phyloP scores from a whole-genome alignment of 306 rosid genomes.

The Prunus mongolica region DNA sequence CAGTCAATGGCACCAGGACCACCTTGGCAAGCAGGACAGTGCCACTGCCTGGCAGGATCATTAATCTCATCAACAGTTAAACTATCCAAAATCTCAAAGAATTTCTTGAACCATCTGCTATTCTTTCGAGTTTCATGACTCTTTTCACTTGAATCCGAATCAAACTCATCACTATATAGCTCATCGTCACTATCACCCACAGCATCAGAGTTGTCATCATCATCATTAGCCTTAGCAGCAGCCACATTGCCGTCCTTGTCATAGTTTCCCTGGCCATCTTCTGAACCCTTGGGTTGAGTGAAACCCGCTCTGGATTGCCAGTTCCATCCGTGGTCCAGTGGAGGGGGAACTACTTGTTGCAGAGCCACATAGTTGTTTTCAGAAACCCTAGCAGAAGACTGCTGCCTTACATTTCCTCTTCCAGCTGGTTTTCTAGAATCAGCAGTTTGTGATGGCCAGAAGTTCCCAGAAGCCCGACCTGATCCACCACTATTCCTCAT shows the following conservation, averaged over 20 bases:
- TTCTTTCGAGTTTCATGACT: slow-evolving; percentile 65
- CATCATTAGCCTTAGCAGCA: slow-evolving; percentile 21
- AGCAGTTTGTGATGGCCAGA: slow-evolving; percentile 23
- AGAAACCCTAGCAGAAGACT: slow-evolving; percentile 24
- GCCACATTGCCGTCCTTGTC: slow-evolving; percentile 29
- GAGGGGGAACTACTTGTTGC: slow-evolving; percentile 46
- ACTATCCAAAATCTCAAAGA: slow-evolving; percentile 53
- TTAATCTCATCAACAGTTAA: slow-evolving; percentile 45
- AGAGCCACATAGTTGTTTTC: slow-evolving; percentile 27
- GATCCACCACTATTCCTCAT: not conserved
- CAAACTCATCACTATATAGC: slow-evolving; percentile 54
- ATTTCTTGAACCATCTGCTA: slow-evolving; percentile 51
- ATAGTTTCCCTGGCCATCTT: slow-evolving; percentile 15
- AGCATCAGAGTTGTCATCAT: slow-evolving; percentile 28
- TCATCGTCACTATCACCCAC: slow-evolving; percentile 66
- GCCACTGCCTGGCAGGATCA: slow-evolving; percentile 85
- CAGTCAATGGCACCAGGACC: slow-evolving; percentile 96
- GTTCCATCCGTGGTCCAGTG: slow-evolving; percentile 78
- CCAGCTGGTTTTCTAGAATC: slow-evolving; percentile 44
- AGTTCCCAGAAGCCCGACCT: slow-evolving; percentile 7
- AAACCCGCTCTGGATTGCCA: slow-evolving; percentile 56
- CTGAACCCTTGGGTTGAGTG: slow-evolving; percentile 29
- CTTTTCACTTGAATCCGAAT: slow-evolving; percentile 63
- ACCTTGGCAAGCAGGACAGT: slow-evolving; percentile 82
- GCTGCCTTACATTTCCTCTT: slow-evolving; percentile 46